phyloP scores from a whole-genome alignment of 805 yeast species.

The Metschnikowia rubicola region DNA sequence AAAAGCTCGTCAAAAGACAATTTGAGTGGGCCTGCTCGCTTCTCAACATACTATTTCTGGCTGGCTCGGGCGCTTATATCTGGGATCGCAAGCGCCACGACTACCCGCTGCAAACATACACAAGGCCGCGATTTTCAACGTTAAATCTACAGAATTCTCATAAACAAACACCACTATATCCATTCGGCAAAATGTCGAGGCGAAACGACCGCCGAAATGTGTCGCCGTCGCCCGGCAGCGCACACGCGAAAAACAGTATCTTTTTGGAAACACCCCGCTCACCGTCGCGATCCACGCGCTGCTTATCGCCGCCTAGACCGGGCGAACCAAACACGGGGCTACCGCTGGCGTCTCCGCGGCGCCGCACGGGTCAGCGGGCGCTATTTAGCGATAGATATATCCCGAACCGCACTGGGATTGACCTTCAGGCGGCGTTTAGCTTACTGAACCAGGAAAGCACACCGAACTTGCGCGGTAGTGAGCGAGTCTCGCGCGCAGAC shows the following conservation, averaged over 20 bases:
- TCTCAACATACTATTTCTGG: too few species aligned
- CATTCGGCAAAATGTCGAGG: background rate
- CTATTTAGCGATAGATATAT: constrained; percentile 81
- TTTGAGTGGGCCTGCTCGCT: too few species aligned
- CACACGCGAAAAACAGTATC: background rate
- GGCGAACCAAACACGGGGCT: constrained; percentile 21
- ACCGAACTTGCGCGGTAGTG: constrained; percentile 21
- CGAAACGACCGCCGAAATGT: background rate
- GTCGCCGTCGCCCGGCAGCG: constrained; percentile 5
- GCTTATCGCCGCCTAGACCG: constrained; percentile 36
- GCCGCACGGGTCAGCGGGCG: constrained; percentile 44
- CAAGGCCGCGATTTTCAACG: too few species aligned
- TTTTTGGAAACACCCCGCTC: constrained; percentile 36
- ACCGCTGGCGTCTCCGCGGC: constrained; percentile 42
- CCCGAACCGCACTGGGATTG: constrained; percentile 83
- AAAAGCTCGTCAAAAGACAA: too few species aligned
- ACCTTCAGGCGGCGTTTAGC: constrained; percentile 80
- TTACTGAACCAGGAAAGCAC: constrained; percentile 45
- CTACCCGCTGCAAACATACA: too few species aligned
- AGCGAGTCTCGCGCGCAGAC: background rate
- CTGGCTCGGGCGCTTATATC: too few species aligned
- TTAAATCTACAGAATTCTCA: too few species aligned
- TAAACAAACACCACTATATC: too few species aligned
- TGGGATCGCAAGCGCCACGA: too few species aligned
- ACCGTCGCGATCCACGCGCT: constrained; percentile 40